A percentile compares a stretch with the other conserved stretches of the same genome.
Evolutionary conservation across 2,329 filamentous ascomycete species (phyloP).

Genomic region (Xenosphaeropsis pyriputrescens): DNA sequence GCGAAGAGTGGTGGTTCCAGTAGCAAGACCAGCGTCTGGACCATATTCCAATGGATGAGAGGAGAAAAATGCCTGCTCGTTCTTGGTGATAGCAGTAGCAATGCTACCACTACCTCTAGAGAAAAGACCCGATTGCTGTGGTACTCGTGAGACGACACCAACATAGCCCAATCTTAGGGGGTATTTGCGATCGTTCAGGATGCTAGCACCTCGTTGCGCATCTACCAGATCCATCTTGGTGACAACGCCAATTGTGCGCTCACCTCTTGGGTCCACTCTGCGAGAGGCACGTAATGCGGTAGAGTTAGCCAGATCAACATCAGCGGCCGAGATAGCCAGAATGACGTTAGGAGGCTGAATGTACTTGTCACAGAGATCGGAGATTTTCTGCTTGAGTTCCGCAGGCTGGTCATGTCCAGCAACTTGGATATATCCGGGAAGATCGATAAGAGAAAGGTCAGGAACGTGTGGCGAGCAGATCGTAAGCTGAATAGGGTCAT

Average conservation of each 20-base stretch:
- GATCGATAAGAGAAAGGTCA: conserved; percentile 87
- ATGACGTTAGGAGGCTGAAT: conserved; percentile 95
- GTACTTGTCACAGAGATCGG: conserved; percentile 94
- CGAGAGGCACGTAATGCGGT: conserved; percentile 81
- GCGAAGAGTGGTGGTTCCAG: conserved; percentile 74
- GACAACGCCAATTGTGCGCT: conserved; percentile 95
- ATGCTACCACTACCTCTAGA: conserved; percentile 72
- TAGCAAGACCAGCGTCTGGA: conserved; percentile 51
- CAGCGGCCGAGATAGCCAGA: conserved; percentile 89
- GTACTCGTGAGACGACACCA: conserved; percentile 79
- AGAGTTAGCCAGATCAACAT: conserved; percentile 94
- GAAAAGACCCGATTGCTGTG: conserved; percentile 51
- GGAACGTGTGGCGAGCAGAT: conserved; percentile 94
- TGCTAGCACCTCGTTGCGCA: conserved; percentile 57
- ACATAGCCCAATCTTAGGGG: conserved; percentile 92
- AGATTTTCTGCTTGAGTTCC: conserved; percentile 89
- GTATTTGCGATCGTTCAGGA: conserved; percentile 83
- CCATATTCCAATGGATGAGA: conserved; percentile 73
- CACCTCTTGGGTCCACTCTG: conserved; percentile 82
- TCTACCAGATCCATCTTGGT: conserved; percentile 99
- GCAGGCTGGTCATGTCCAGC: conserved; percentile 79
- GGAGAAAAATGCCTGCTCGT: conserved; percentile 78
- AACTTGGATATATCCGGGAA: conserved; percentile 96
- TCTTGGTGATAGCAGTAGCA: conserved; percentile 66
- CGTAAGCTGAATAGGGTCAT: conserved; percentile 90